Base-by-base conservation (phyloP, 352 stramenopile species). In the Pythium rhizo-oryzae region DNA sequence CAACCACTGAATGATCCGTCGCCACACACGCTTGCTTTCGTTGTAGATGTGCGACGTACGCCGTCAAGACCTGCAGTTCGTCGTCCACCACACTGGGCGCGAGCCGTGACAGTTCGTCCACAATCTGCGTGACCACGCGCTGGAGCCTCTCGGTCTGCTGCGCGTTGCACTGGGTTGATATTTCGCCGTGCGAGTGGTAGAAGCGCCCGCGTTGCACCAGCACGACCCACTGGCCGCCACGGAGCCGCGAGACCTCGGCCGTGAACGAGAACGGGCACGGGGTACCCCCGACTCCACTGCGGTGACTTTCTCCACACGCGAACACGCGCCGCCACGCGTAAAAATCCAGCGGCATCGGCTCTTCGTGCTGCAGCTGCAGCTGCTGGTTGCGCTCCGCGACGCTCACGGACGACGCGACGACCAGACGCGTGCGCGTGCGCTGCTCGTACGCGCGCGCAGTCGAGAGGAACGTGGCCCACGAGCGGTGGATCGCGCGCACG, bases 211-310 rank as follows among this genome's bases (percentile, higher is more conserved):
- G 37, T 24, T 47, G 35, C 15, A 70, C 56, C 18, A 62, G 16
- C 46, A 70, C 63, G 33, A 70, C 50, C 55, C 56, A 70, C 55
- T 65, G 58, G 30, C 58, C 63, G 24, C 43, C 25, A 16, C 55
- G 55, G 49, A 70, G 19, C 25, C 28, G 51, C 49, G 52, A 47
- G 8, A 47, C 47, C 30, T 62, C 58, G 13, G 63, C 63, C 37
- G 55, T 60, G 44, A 64, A 63, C 13, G n/a, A 21, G 30, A 70
- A 70, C 43, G 55, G 21, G 39, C 63, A 70, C 21, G 18, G n/a
- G n/a, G n/a, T n/a, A n/a, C n/a, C n/a, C n/a, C n/a, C n/a, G n/a
- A n/a, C n/a, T n/a, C n/a, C 59, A 19, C 58, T 28, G 33, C 33
- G 7, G n/a, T 65, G 44, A 3, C 21, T 21, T 5, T 18, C 19